A percentile compares a stretch with the other conserved stretches of the same genome.
Evolutionary conservation across 2,329 filamentous ascomycete species (phyloP).

Genomic region (Colletotrichum graminicola): DNA sequence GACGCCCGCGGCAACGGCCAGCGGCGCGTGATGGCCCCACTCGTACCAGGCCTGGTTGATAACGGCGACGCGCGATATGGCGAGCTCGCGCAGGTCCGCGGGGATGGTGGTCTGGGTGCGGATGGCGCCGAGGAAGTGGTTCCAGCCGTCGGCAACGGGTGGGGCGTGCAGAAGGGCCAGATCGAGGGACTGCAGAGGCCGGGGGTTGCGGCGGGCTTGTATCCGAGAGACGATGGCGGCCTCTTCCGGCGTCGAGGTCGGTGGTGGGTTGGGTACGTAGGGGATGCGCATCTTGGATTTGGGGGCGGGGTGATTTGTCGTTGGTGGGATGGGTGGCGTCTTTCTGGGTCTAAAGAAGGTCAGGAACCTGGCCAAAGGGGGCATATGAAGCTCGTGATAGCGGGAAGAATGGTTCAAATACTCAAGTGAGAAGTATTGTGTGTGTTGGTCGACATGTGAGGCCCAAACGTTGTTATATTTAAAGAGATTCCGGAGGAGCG

Average conservation of each 20-base stretch:
- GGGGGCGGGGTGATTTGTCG: not conserved
- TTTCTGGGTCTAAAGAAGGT: conserved; percentile 13
- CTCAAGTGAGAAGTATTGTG: not conserved
- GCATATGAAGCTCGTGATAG: conserved; percentile 1
- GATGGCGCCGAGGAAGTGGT: conserved; percentile 74
- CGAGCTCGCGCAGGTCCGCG: conserved; percentile 77
- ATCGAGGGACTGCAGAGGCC: conserved; percentile 81
- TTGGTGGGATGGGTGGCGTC: not conserved
- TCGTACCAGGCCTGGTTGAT: conserved; percentile 89
- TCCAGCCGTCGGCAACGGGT: conserved; percentile 81
- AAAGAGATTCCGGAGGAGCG: conserved; percentile 22
- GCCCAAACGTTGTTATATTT: conserved; percentile 4
- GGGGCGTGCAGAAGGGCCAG: conserved; percentile 81
- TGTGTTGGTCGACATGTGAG: not conserved
- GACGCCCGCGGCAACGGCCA: conserved; percentile 71
- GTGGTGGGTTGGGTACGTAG: conserved; percentile 69
- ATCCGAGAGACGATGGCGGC: conserved; percentile 73
- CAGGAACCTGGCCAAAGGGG: not conserved
- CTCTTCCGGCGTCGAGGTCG: conserved; percentile 59
- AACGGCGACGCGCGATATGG: conserved; percentile 84
- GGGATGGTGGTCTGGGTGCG: conserved; percentile 65
- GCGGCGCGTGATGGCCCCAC: conserved; percentile 82
- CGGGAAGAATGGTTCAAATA: not conserved
- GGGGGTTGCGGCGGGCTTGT: conserved; percentile 73
- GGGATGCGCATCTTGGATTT: conserved; percentile 72